Evolutionary conservation across 768 basidiomycete species (phyloP).

Genomic region (Porpolomopsis calyptriformis): DNA sequence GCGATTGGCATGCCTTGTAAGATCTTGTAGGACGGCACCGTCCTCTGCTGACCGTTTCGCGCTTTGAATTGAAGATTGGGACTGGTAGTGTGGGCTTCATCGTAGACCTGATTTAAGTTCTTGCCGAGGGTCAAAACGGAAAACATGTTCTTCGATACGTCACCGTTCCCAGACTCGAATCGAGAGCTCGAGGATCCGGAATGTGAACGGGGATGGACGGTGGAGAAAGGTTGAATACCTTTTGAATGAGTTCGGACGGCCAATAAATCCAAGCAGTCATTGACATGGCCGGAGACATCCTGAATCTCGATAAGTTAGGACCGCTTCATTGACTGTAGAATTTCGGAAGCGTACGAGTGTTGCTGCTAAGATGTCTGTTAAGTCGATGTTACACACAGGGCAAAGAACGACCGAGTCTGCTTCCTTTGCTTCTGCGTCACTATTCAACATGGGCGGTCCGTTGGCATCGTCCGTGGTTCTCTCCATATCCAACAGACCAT

Average conservation of each 20-base stretch:
- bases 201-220: conserved; percentile 17
- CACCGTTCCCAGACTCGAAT: no score
- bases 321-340: not conserved
- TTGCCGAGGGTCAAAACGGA: conserved; percentile 83
- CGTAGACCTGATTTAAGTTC: conserved; percentile 78
- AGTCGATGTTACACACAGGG: conserved; percentile 21
- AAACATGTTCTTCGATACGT: conserved; percentile 55
- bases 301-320: conserved; percentile 13
- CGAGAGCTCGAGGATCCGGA: not conserved
- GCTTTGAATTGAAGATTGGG: conserved; percentile 36
- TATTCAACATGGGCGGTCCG: conserved; percentile 7
- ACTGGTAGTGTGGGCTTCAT: conserved; percentile 56
- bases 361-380: conserved; percentile 9
- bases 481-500: no score
- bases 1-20: conserved; percentile 96
- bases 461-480: conserved; percentile 20
- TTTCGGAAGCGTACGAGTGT: not conserved
- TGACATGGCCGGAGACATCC: conserved; percentile 47
- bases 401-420: conserved; percentile 18
- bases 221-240: conserved; percentile 8
- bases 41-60: conserved; percentile 44
- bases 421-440: conserved; percentile 19
- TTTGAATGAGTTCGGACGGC: conserved; percentile 10
- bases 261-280: conserved; percentile 36
- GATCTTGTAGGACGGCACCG: conserved; percentile 93